Evolutionary conservation across 1,139 yeast genomes (phyloP).

Genomic region (Yamadazyma conglobata): DNA sequence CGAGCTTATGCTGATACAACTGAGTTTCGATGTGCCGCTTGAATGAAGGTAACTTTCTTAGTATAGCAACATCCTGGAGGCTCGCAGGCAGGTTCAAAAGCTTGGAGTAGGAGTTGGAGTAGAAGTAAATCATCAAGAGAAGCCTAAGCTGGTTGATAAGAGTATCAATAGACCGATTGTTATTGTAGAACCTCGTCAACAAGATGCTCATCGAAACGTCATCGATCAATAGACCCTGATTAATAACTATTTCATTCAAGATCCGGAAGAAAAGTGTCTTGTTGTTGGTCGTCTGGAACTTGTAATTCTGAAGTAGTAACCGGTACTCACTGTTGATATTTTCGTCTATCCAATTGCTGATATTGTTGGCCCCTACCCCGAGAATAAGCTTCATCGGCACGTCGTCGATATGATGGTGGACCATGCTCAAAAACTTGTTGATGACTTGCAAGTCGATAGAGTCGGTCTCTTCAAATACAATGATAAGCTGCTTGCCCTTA

Average conservation of each 20-base stretch:
- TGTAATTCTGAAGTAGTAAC: conserved; percentile 34
- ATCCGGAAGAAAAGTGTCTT: conserved; percentile 37
- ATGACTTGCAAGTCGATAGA: conserved; percentile 52
- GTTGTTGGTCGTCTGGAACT: conserved; percentile 43
- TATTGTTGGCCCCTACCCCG: conserved; percentile 49
- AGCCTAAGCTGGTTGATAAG: conserved; percentile 53
- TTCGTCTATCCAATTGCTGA: conserved; percentile 34
- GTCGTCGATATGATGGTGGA: conserved; percentile 35
- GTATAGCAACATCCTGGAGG: conserved; percentile 15
- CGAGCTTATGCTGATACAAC: conserved; percentile 10
- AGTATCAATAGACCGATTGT: conserved; percentile 51
- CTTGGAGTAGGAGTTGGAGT: conserved; percentile 39
- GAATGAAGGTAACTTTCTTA: conserved; percentile 38
- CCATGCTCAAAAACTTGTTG: conserved; percentile 45
- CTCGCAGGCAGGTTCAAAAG: conserved; percentile 10
- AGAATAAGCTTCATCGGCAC: conserved; percentile 47
- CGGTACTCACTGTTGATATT: conserved; percentile 32
- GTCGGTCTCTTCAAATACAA: conserved; percentile 65
- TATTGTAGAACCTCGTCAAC: conserved; percentile 36
- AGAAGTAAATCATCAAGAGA: conserved; percentile 67
- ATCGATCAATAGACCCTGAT: conserved; percentile 19
- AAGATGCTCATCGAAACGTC: conserved; percentile 33
- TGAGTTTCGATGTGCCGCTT: conserved; percentile 31
- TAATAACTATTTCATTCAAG: conserved; percentile 33
- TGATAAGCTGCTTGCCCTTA: conserved; percentile 23